Percentiles rank a stretch among this genome's conserved stretches.
phyloP scores from a whole-genome alignment of 805 yeast genomes.

The Lachancea meyersii region DNA sequence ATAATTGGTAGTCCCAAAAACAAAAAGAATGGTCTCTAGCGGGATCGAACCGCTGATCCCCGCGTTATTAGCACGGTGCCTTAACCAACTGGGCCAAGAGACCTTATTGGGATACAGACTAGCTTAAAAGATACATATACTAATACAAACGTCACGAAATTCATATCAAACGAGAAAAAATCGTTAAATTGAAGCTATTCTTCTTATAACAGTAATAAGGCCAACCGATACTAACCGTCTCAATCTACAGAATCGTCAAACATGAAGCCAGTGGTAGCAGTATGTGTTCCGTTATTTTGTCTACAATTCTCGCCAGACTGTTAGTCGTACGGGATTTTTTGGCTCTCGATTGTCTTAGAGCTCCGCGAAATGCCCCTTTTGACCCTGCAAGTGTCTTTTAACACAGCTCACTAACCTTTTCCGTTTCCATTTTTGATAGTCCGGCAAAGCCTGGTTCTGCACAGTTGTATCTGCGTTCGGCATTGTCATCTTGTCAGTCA shows the following conservation, averaged over 20 bases:
- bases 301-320: not conserved
- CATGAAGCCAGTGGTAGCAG: constrained; percentile 47
- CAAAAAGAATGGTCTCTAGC: constrained; percentile 28
- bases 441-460: constrained; percentile 92
- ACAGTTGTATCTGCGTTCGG: constrained; percentile 91
- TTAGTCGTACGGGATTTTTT: too few species aligned
- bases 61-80: constrained; percentile 36
- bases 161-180: not conserved
- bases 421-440: constrained; percentile 31
- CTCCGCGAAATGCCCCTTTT: not conserved
- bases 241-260: not conserved
- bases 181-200: too few species aligned
- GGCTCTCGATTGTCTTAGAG: too few species aligned
- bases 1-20: too few species aligned
- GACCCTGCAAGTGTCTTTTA: not conserved
- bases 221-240: not conserved
- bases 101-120: constrained; percentile 12
- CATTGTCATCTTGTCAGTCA: constrained; percentile 74
- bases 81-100: constrained; percentile 36
- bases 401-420: not conserved
- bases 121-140: not conserved
- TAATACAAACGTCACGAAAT: not conserved
- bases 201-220: not conserved
- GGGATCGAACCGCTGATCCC: constrained; percentile 36
- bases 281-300: constrained; percentile 25